Evolutionary conservation across 2,329 filamentous ascomycete genomes (phyloP).

Genomic region (Anthostomella pinea): DNA sequence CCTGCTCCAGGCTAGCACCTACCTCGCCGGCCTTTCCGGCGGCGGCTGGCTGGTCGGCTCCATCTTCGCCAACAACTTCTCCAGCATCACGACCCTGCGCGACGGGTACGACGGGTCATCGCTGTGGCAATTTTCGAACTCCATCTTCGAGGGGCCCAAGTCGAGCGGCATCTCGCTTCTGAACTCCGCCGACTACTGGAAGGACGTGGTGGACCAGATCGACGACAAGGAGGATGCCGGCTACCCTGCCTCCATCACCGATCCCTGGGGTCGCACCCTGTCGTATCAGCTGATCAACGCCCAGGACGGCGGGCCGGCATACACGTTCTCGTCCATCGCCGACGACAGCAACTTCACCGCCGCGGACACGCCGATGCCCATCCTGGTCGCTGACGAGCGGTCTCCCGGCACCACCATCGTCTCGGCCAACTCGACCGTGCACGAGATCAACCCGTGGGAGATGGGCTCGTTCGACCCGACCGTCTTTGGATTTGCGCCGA

Average conservation of each 20-base stretch:
- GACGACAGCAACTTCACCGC: conserved; percentile 58
- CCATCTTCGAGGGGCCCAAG: conserved; percentile 34
- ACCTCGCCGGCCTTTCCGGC: conserved; percentile 70
- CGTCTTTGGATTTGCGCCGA: conserved; percentile 66
- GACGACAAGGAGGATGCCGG: conserved; percentile 59
- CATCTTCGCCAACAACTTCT: conserved; percentile 74
- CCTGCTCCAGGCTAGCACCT: conserved; percentile 67
- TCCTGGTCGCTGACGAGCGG: conserved; percentile 69
- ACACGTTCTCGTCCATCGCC: conserved; percentile 73
- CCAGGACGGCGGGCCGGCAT: conserved; percentile 62
- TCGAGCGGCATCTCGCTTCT: conserved; percentile 26
- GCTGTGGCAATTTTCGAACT: conserved; percentile 37
- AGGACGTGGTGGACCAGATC: conserved; percentile 56
- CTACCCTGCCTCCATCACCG: conserved; percentile 65
- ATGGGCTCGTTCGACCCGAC: conserved; percentile 75
- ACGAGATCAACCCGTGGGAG: conserved; percentile 78
- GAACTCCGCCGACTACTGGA: conserved; percentile 54
- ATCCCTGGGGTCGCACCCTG: conserved; percentile 71
- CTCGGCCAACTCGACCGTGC: conserved; percentile 69
- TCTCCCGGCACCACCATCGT: conserved; percentile 59
- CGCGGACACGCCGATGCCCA: conserved; percentile 67
- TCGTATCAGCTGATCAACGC: conserved; percentile 71
- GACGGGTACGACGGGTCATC: conserved; percentile 28
- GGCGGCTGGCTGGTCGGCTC: conserved; percentile 75
- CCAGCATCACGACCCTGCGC: conserved; percentile 47